Conservation (phyloP, 106 monocot genomes). For the Acanthochlamys bracteata region DNA sequence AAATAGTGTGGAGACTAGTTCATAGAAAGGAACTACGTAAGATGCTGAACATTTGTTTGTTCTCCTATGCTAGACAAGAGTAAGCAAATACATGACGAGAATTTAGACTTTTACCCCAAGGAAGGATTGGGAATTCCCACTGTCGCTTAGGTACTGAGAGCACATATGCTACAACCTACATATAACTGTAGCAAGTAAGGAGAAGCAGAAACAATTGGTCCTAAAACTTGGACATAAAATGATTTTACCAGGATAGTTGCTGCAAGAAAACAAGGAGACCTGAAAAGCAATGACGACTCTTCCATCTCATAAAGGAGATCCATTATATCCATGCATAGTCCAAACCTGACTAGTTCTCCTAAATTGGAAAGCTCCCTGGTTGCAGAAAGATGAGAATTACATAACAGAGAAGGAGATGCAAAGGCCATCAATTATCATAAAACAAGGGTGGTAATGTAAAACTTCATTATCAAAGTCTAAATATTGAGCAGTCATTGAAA, state of each 20-base stretch:
- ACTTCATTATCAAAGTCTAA: too few relatives aligned
- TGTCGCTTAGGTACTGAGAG: conserved; percentile 60
- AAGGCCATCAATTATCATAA: too few relatives aligned
- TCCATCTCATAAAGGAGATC: conserved; percentile 86
- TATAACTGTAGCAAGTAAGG: background rate
- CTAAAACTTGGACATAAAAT: background rate
- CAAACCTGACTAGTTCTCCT: conserved; percentile 48
- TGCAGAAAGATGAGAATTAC: background rate
- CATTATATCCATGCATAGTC: conserved; percentile 83
- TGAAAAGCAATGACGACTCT: conserved; percentile 31
- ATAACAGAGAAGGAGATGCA: too few relatives aligned
- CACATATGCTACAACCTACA: conserved; percentile 66
- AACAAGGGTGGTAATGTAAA: too few relatives aligned
- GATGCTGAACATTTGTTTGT: too few relatives aligned
- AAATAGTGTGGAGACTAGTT: too few relatives aligned
- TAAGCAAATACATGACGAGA: too few relatives aligned
- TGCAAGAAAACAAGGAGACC: conserved; percentile 33
- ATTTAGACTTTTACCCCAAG: conserved; percentile 95
- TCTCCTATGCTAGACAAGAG: too few relatives aligned
- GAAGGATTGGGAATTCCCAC: conserved; percentile 84
- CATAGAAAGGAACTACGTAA: too few relatives aligned
- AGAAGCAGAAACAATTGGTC: background rate
- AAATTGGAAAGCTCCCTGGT: conserved; percentile 63
- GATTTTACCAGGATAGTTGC: conserved; percentile 52
- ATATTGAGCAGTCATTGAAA: too few relatives aligned